phyloP scores from a whole-genome alignment of 2,329 filamentous ascomycete genomes.

The Coleophoma crateriformis region DNA sequence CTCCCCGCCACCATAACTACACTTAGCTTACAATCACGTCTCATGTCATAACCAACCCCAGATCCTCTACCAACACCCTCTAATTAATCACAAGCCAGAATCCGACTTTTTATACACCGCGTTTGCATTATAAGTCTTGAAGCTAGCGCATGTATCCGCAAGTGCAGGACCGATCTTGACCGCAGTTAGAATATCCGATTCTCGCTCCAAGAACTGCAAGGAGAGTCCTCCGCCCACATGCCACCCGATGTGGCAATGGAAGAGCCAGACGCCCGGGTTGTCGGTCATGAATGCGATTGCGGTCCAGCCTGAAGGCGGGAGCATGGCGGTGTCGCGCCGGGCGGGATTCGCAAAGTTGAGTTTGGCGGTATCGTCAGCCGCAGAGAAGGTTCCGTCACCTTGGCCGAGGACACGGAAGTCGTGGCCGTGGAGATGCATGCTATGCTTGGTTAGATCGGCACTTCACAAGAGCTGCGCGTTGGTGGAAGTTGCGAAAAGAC shows the following conservation, averaged over 20 bases:
- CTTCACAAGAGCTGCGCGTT: not conserved
- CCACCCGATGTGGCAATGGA: conserved; percentile 31
- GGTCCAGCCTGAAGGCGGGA: conserved; percentile 15
- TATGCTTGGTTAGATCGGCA: conserved; percentile 36
- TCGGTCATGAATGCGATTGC: not conserved
- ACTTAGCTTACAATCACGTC: too few species aligned
- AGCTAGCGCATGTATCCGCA: not conserved
- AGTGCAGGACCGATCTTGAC: not conserved
- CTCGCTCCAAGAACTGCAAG: conserved; percentile 36
- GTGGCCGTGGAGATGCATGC: conserved; percentile 43
- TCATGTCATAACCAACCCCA: too few species aligned
- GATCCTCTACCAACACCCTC: too few species aligned
- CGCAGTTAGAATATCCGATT: not conserved
- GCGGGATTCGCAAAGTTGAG: conserved; percentile 32
- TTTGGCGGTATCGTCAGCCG: not conserved
- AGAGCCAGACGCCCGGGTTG: conserved; percentile 32
- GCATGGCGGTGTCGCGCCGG: conserved; percentile 41
- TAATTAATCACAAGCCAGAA: not conserved
- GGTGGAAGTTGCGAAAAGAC: not conserved
- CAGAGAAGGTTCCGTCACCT: conserved; percentile 30
- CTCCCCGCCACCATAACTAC: too few species aligned
- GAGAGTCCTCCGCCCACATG: conserved; percentile 45
- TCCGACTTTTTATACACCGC: not conserved
- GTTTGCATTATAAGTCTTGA: not conserved
- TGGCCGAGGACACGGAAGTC: conserved; percentile 36